Percentiles rank a stretch among this genome's conserved stretches.
Conservation (phyloP, 306 rosid species). For the Adenanthera pavonina region DNA sequence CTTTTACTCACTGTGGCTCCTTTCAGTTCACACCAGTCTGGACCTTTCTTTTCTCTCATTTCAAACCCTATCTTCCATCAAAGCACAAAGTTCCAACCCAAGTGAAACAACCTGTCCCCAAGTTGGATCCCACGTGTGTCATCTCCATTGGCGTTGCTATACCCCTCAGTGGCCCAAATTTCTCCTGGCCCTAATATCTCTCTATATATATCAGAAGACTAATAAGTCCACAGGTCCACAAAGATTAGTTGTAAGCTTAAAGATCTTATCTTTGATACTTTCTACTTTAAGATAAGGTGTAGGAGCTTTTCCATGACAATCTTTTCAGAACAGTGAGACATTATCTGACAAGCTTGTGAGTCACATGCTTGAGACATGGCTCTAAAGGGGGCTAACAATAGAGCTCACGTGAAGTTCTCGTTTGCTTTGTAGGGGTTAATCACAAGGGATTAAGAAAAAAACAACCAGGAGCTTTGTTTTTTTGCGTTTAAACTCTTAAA, state of each 20-base stretch:
- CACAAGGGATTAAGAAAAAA: background rate
- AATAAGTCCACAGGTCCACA: slow-evolving; percentile 48
- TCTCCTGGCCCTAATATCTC: slow-evolving; percentile 14
- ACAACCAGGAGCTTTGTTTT: slow-evolving; percentile 24
- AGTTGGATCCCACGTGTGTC: slow-evolving; percentile 34
- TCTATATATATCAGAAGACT: background rate
- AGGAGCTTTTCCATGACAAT: slow-evolving; percentile 44
- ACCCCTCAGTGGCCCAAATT: slow-evolving; percentile 35
- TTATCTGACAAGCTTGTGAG: slow-evolving; percentile 55
- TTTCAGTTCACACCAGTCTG: slow-evolving; percentile 42
- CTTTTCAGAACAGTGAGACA: slow-evolving; percentile 55
- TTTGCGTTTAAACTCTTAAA: slow-evolving; percentile 29
- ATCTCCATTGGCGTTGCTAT: slow-evolving; percentile 31
- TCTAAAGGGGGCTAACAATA: slow-evolving; percentile 31
- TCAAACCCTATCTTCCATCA: background rate
- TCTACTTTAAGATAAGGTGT: slow-evolving; percentile 58
- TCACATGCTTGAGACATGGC: slow-evolving; percentile 48
- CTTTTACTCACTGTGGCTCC: slow-evolving; percentile 28
- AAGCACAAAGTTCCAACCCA: slow-evolving; percentile 51
- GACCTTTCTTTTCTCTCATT: slow-evolving; percentile 34
- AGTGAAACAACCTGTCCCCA: slow-evolving; percentile 43
- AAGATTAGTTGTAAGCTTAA: slow-evolving; percentile 37
- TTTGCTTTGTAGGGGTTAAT: slow-evolving; percentile 31
- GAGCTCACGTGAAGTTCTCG: slow-evolving; percentile 55
- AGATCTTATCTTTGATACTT: slow-evolving; percentile 66